Percentiles rank a stretch among this genome's conserved stretches.
phyloP scores from a whole-genome alignment of 805 yeast genomes.

The Tetrapisispora phaffii region DNA sequence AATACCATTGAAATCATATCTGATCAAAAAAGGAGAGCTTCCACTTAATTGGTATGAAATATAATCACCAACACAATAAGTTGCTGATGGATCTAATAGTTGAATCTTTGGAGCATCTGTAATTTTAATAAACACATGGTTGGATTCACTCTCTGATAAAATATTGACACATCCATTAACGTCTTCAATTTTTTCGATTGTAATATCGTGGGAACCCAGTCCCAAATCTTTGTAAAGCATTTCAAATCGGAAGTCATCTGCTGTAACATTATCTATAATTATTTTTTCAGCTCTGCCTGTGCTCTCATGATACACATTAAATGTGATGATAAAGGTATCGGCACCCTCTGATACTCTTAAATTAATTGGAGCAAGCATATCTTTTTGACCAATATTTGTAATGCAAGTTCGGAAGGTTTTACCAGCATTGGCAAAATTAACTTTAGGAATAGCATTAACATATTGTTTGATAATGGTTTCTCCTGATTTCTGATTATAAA shows the following conservation, averaged over 20 bases:
- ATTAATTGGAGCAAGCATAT: constrained; percentile 41
- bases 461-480: constrained; percentile 38
- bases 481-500: constrained; percentile 9
- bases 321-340: constrained; percentile 51
- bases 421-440: constrained; percentile 39
- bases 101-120: constrained; percentile 69
- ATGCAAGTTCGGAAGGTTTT: constrained; percentile 44
- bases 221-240: constrained; percentile 43
- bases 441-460: constrained; percentile 56
- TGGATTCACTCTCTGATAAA: constrained; percentile 31
- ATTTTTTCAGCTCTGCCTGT: constrained; percentile 44
- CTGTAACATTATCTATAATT: constrained; percentile 35
- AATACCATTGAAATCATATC: constrained; percentile 60
- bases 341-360: constrained; percentile 43
- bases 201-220: constrained; percentile 62
- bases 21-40: constrained; percentile 65
- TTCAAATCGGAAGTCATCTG: constrained; percentile 30
- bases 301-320: constrained; percentile 51
- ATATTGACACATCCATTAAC: constrained; percentile 56
- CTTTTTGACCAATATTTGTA: constrained; percentile 28
- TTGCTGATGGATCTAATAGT: constrained; percentile 32
- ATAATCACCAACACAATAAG: constrained; percentile 90
- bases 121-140: constrained; percentile 46
- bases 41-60: constrained; percentile 70
- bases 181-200: constrained; percentile 52